Percentiles rank a stretch among this genome's conserved stretches.
phyloP scores from a whole-genome alignment of 1,139 yeast species.

The Schizosaccharomyces versatilis region DNA sequence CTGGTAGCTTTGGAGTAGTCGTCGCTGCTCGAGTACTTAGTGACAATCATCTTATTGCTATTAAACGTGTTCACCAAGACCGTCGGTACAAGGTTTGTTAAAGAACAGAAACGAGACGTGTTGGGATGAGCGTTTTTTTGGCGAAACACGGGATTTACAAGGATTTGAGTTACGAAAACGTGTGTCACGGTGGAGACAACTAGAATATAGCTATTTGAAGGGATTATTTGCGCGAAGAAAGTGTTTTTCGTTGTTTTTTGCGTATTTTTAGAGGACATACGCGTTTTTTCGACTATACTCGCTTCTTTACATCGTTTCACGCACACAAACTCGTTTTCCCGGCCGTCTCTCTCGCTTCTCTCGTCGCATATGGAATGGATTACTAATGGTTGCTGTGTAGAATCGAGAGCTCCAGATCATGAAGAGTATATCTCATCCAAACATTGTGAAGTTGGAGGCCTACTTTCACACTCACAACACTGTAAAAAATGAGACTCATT shows the following conservation, averaged over 20 bases:
- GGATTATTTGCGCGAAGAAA: no score
- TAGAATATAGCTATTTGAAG: no score
- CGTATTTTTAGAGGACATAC: not conserved
- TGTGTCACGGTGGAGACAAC: no score
- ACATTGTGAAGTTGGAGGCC: conserved; percentile 71
- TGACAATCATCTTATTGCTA: conserved; percentile 48
- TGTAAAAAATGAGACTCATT: conserved; percentile 43
- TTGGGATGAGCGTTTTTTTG: no score
- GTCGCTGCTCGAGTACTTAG: conserved; percentile 49
- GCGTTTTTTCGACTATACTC: not conserved
- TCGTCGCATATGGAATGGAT: not conserved
- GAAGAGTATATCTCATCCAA: conserved; percentile 70
- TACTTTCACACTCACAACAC: conserved; percentile 63
- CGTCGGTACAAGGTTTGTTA: conserved; percentile 47
- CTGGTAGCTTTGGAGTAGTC: conserved; percentile 93
- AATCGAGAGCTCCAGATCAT: conserved; percentile 90
- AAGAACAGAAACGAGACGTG: not conserved
- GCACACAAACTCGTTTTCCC: not conserved
- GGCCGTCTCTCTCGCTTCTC: not conserved
- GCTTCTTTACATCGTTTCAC: not conserved
- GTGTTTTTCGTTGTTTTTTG: no score
- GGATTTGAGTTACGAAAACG: no score
- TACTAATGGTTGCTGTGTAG: conserved; percentile 11
- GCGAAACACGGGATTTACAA: no score
- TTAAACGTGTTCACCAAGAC: conserved; percentile 85